Base-by-base conservation (phyloP, 352 stramenopile species). In the Globisporangium echinulatum region DNA sequence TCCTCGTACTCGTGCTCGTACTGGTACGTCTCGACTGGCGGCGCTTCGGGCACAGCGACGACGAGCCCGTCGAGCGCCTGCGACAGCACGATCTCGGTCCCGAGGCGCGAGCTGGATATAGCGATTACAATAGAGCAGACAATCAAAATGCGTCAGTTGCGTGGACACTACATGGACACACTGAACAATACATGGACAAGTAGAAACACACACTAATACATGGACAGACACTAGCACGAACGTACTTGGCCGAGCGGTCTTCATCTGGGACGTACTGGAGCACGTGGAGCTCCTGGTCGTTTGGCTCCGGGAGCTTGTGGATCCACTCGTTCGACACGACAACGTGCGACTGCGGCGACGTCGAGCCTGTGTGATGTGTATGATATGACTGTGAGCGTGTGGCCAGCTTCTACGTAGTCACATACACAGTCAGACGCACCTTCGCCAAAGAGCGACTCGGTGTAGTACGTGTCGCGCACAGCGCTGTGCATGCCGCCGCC, bases 321-420 rank as follows among this genome's bases (percentile, higher is more conserved):
- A 92, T 74, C 87, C 87, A 96, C 69, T 94, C 85, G 74, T 96
- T 92, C 55, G 87, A 83, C 54, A 96, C 71, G 50, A 96, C 79
- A 7, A 96, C 83, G 69, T 96, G 87, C 61, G 87, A 96, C 69
- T 90, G 84, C 25, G 85, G 78, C 46, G 85, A 94, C 57, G 75
- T 71, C 11, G 82, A 72, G 56, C 86, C 67, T 74, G 17, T 3
- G n/a, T 58, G 17, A 58, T 38, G 10, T 25, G 15, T 2, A 9
- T 43, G 42, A 10, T 1, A 25, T 25, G 25, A 25, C 25, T 25
- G 1, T 25, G 25, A 25, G 25, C 25, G 25, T 25, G 25, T 25
- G 25, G 25, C 25, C 25, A 25, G 25, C 25, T 25, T 25, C 25
- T 25, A 25, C 25, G 25, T 25, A 1, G 25, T 25, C 25, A 25